Base-by-base conservation (phyloP, 2,329 filamentous ascomycete genomes). In the Pseudocercospora musae region DNA sequence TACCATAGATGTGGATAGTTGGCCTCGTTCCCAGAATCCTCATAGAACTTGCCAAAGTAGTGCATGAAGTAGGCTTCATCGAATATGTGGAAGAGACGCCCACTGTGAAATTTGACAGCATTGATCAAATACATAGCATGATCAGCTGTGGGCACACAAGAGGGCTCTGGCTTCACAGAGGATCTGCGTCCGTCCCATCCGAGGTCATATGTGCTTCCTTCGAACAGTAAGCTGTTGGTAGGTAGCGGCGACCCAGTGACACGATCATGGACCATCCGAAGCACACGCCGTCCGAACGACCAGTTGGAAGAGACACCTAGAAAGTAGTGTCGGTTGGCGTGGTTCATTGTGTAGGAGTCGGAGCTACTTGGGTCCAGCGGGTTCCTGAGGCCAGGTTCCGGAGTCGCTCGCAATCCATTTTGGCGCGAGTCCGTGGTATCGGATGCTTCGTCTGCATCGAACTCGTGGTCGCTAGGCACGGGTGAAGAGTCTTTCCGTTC, bases 261-360 rank as follows among this genome's bases (percentile, higher is more conserved):
- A 58, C 79, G 75, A 62, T 83, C 78, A 50, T 84, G 79, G 0
- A 79, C 78, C 59, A 84, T 75, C 23, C 74, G 77, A 15, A 85
- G 73, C 1, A 84, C 77, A 18, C 80, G 77, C 7, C 82, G 75
- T 25, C 78, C 78, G 53, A 85, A 85, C 0, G 82, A 81, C 83
- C 83, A 85, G 55, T 83, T 85, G 1, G 83, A 85, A 0, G 82
- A 84, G 1, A 81, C 82, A 1, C 82, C 83, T 7, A 85, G 75
- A 62, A 84, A 85, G 46, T 50, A 81, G 53, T 74, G 76, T 63
- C 76, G 72, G 8, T 80, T 80, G 55, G 76, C 76, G 0, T 73
- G 31, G 75, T 77, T 27, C 76, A 78, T 15, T 73, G 77, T 8
- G 75, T 63, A 66, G 10, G 60, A 37, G 50, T 63, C 48, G 49